Percentiles rank a stretch among this genome's conserved stretches.
These are phyloP conservation scores for Bruguiera parviflora DNA, from an alignment of 345 rosid species.

Conservation along the genomic window DNA sequence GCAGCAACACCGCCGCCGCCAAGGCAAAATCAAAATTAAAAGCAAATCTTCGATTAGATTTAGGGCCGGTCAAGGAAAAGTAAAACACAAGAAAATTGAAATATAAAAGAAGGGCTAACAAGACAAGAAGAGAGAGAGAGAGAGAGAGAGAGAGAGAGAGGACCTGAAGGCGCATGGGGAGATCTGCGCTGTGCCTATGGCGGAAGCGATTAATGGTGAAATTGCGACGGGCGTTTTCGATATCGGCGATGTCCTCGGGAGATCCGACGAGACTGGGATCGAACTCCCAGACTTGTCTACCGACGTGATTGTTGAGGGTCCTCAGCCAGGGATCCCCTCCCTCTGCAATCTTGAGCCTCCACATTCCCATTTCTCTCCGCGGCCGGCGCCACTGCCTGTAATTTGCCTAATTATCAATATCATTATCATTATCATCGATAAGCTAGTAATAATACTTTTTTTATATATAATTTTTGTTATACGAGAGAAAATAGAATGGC, in stretches of 20 bases:
- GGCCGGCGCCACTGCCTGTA: too few species aligned
- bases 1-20: not conserved
- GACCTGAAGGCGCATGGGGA: slow-evolving; percentile 86
- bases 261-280: slow-evolving; percentile 57
- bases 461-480: too few species aligned
- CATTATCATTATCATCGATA: too few species aligned
- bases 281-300: slow-evolving; percentile 89
- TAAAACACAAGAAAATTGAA: too few species aligned
- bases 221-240: slow-evolving; percentile 56
- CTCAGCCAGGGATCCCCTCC: slow-evolving; percentile 79
- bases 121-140: not conserved
- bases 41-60: too few species aligned
- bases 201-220: slow-evolving; percentile 54
- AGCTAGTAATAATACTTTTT: too few species aligned
- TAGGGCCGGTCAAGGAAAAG: too few species aligned
- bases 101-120: too few species aligned
- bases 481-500: too few species aligned
- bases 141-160: not conserved
- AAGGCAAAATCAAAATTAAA: too few species aligned
- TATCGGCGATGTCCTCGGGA: slow-evolving; percentile 52
- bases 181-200: slow-evolving; percentile 81
- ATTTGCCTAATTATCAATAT: too few species aligned
- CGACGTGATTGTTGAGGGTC: slow-evolving; percentile 59
- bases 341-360: slow-evolving; percentile 83
- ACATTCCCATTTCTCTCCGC: slow-evolving; percentile 41